phyloP scores from a whole-genome alignment of 1,284 basidiomycete genomes.

The Retiboletus flavoniger region DNA sequence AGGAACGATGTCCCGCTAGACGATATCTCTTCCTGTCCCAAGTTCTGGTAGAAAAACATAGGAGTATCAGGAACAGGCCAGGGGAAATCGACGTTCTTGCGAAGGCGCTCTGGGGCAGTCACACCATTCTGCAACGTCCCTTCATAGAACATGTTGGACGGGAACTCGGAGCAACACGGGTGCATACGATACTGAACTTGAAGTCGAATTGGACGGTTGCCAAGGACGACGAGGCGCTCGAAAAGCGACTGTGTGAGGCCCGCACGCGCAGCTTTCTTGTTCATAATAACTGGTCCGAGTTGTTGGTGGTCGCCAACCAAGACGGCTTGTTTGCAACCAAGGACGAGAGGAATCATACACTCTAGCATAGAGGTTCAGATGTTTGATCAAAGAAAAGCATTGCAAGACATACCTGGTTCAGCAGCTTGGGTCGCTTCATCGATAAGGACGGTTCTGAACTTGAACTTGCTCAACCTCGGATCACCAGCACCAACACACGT shows the following conservation, averaged over 20 bases:
- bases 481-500: constrained; percentile 99
- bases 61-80: constrained; percentile 98
- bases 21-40: constrained; percentile 99
- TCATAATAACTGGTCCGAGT: constrained; percentile 99
- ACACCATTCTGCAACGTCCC: constrained; percentile 99
- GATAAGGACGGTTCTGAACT: constrained; percentile 97
- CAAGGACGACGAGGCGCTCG: constrained; percentile 93
- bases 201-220: constrained; percentile 95
- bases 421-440: constrained; percentile 99
- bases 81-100: constrained; percentile 98
- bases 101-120: constrained; percentile 93
- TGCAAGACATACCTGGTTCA: constrained; percentile 75
- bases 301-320: constrained; percentile 98
- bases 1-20: constrained; percentile 98
- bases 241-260: constrained; percentile 97
- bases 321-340: constrained; percentile 98
- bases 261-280: constrained; percentile 98
- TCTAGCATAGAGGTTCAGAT: constrained; percentile 50
- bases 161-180: constrained; percentile 98
- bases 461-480: constrained; percentile 91
- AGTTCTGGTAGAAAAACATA: constrained; percentile 99
- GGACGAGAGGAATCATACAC: constrained; percentile 98
- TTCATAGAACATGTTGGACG: constrained; percentile 99
- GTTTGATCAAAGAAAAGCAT: background rate
- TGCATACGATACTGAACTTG: constrained; percentile 99